These are phyloP conservation scores for Aureobasidium sp. DNA, from an alignment of 2,329 filamentous ascomycete genomes.

Conservation along the genomic window DNA sequence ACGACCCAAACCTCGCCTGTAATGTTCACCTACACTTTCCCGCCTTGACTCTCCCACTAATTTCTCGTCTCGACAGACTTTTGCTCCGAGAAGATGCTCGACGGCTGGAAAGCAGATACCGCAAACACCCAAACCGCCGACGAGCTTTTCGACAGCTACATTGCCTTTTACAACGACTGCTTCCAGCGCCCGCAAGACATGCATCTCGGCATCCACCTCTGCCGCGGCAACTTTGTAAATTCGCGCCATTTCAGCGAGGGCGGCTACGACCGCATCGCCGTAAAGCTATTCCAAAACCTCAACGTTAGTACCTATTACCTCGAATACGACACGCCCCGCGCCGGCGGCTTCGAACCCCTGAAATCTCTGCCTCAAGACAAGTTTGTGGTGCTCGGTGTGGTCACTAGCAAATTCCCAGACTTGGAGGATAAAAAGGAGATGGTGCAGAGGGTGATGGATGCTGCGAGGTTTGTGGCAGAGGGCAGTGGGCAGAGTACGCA, in stretches of 20 bases:
- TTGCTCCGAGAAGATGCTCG: conserved; percentile 64
- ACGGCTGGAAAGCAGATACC: conserved; percentile 61
- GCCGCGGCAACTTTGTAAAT: conserved; percentile 46
- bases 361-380: conserved; percentile 40
- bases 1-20: conserved; percentile 43
- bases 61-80: conserved; percentile 47
- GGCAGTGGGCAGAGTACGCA: conserved; percentile 54
- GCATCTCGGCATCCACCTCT: conserved; percentile 71
- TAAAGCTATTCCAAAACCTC: conserved; percentile 29
- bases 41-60: background rate
- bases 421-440: conserved; percentile 42
- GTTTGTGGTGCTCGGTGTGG: conserved; percentile 41
- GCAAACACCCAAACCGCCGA: conserved; percentile 63
- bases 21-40: conserved; percentile 9
- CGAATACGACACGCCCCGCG: conserved; percentile 42
- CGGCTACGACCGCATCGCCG: conserved; percentile 41
- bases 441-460: conserved; percentile 39
- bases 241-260: conserved; percentile 42
- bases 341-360: conserved; percentile 42
- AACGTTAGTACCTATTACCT: conserved; percentile 32
- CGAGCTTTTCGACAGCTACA: conserved; percentile 67
- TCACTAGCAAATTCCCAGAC: conserved; percentile 41
- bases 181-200: conserved; percentile 56
- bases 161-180: conserved; percentile 68
- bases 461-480: conserved; percentile 61